A percentile compares a stretch with the other conserved stretches of the same genome.
Conservation (phyloP, 495 filamentous ascomycete genomes). For the Penicillium pulvis region DNA sequence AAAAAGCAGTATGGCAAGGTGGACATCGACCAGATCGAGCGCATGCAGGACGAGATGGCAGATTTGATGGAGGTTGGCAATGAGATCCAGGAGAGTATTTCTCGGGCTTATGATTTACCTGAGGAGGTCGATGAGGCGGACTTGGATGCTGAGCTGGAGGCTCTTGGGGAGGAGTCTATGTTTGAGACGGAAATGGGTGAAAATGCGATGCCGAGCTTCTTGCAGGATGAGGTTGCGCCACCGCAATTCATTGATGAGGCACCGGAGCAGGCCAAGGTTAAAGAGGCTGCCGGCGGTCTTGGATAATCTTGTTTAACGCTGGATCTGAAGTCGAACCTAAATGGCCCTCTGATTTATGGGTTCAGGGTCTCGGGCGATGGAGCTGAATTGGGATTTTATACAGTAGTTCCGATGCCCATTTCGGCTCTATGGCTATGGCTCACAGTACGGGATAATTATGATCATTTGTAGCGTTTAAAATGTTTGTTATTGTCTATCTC, state of each 20-base stretch:
- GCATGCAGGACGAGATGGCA: slow-evolving; percentile 98
- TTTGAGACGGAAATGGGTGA: slow-evolving; percentile 62
- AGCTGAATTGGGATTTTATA: slow-evolving; percentile 5
- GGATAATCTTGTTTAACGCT: slow-evolving; percentile 23
- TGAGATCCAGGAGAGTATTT: slow-evolving; percentile 96
- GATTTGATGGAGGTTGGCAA: slow-evolving; percentile 97
- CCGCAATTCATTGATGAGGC: slow-evolving; percentile 90
- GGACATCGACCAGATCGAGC: slow-evolving; percentile 95
- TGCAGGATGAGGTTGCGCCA: slow-evolving; percentile 76
- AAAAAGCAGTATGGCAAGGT: slow-evolving; percentile 97
- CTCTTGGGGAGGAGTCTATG: slow-evolving; percentile 87
- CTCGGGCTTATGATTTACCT: slow-evolving; percentile 89
- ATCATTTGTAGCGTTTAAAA: slow-evolving; percentile 5
- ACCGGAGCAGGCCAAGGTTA: slow-evolving; percentile 70
- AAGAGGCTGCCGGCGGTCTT: slow-evolving; percentile 60
- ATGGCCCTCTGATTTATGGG: no score
- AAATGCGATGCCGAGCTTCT: slow-evolving; percentile 75
- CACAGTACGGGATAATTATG: background rate
- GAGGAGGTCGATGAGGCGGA: slow-evolving; percentile 99
- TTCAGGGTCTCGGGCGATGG: slow-evolving; percentile 16
- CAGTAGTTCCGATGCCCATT: background rate
- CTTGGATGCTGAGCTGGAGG: slow-evolving; percentile 94
- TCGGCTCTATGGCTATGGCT: background rate
- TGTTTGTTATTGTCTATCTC: background rate
- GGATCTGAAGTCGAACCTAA: no score